Evolutionary conservation across 768 basidiomycete genomes (phyloP).

Genomic region (Russula earlei): DNA sequence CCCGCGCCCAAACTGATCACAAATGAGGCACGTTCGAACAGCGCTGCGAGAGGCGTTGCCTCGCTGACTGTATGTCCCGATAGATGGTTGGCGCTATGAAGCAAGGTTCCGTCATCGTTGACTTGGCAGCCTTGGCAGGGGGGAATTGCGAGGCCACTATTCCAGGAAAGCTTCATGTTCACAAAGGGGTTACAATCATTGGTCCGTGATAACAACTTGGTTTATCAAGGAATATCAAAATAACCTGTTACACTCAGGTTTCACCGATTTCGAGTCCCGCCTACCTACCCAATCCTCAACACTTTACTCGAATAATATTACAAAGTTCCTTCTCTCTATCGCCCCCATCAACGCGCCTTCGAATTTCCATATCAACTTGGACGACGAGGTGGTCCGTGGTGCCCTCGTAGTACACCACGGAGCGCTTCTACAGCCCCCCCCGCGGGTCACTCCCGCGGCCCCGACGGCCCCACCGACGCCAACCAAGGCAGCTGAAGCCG

Average conservation of each 20-base stretch:
- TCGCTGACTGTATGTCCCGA: background rate
- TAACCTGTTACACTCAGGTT: slow-evolving; percentile 36
- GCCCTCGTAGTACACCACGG: slow-evolving; percentile 68
- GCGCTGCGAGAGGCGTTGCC: background rate
- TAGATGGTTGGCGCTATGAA: slow-evolving; percentile 86
- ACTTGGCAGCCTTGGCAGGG: slow-evolving; percentile 81
- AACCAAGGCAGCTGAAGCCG: slow-evolving; percentile 36
- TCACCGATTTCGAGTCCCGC: slow-evolving; percentile 79
- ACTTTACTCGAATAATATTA: slow-evolving; percentile 85
- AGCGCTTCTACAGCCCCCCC: slow-evolving; percentile 52
- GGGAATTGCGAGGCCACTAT: slow-evolving; percentile 80
- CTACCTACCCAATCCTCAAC: slow-evolving; percentile 85
- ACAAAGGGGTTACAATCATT: slow-evolving; percentile 75
- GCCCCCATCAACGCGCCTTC: slow-evolving; percentile 39
- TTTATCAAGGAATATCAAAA: background rate
- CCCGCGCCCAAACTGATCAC: slow-evolving; percentile 82
- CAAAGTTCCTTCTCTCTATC: slow-evolving; percentile 80
- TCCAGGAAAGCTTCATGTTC: slow-evolving; percentile 61
- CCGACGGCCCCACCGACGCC: slow-evolving; percentile 40
- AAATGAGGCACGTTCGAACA: slow-evolving; percentile 36
- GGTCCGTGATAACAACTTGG: slow-evolving; percentile 33
- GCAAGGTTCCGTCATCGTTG: slow-evolving; percentile 83
- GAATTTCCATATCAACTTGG: slow-evolving; percentile 57
- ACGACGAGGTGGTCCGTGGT: slow-evolving; percentile 79
- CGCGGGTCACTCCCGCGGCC: slow-evolving; percentile 59